Conservation (phyloP, 2,329 filamentous ascomycete species). For the Diaporthe amygdali region DNA sequence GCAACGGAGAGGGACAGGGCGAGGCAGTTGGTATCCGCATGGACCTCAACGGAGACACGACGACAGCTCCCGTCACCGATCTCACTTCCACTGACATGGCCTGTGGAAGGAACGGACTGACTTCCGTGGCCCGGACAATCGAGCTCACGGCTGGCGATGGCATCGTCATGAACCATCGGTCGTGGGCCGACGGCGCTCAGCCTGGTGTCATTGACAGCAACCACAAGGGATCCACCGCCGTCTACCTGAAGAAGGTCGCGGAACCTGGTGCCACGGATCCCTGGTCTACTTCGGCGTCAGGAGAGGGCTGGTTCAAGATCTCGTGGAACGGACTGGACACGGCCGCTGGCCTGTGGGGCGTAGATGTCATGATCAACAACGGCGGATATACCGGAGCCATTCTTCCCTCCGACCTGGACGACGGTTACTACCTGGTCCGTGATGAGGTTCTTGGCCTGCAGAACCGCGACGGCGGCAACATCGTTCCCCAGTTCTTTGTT, state of each 20-base stretch:
- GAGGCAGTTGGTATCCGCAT: slow-evolving; percentile 4
- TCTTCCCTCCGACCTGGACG: background rate
- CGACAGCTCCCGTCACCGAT: background rate
- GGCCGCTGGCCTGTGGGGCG: background rate
- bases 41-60: background rate
- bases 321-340: slow-evolving; percentile 6
- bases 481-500: slow-evolving; percentile 12
- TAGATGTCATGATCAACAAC: slow-evolving; percentile 10
- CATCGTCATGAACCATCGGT: slow-evolving; percentile 10
- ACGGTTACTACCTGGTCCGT: slow-evolving; percentile 6
- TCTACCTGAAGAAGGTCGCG: slow-evolving; percentile 11
- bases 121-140: background rate
- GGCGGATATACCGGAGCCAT: background rate
- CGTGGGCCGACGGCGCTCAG: slow-evolving; percentile 11
- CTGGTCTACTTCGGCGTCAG: background rate
- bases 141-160: background rate
- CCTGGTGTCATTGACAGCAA: slow-evolving; percentile 8
- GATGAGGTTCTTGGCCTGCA: slow-evolving; percentile 14
- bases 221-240: slow-evolving; percentile 11
- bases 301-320: slow-evolving; percentile 14
- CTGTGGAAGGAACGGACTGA: background rate
- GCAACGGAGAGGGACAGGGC: slow-evolving; percentile 7
- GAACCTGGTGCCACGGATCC: background rate
- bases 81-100: background rate
- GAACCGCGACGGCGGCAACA: slow-evolving; percentile 13